Evolutionary conservation across 208 protist species (phyloP).

Genomic region (Herpetomonas samuelpessoai): DNA sequence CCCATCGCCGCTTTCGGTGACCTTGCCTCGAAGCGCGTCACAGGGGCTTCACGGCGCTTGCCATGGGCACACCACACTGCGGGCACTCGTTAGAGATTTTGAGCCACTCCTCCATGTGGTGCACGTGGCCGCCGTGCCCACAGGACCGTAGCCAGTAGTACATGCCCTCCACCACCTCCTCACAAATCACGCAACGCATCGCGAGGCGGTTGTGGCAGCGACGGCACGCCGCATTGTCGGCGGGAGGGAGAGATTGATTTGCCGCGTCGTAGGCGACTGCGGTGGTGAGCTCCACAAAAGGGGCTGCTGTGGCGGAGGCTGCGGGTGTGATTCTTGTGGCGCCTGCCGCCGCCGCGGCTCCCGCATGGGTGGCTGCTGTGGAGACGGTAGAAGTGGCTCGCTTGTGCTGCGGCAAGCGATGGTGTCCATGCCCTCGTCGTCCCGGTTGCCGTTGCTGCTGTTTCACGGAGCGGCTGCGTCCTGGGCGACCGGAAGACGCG

Average conservation of each 20-base stretch:
- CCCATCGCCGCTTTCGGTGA: no score
- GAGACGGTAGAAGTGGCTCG: no score
- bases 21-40: not conserved
- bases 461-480: not conserved
- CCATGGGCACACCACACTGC: conserved; percentile 53
- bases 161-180: conserved; percentile 80
- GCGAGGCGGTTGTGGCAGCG: conserved; percentile 33
- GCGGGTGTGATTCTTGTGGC: no score
- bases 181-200: conserved; percentile 81
- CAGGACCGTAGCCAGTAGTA: conserved; percentile 81
- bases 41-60: conserved; percentile 2
- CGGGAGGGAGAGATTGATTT: not conserved
- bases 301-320: no score
- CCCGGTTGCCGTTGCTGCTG: not conserved
- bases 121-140: conserved; percentile 78
- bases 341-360: no score
- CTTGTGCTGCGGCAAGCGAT: no score
- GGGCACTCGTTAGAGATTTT: conserved; percentile 65
- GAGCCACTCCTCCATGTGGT: conserved; percentile 84
- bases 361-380: no score
- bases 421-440: not conserved
- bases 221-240: conserved; percentile 62
- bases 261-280: not conserved
- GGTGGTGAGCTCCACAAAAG: not conserved
- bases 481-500: not conserved